These are phyloP conservation scores for Leishmania martiniquensis DNA, from an alignment of 208 protist genomes.

Conservation along the genomic window DNA sequence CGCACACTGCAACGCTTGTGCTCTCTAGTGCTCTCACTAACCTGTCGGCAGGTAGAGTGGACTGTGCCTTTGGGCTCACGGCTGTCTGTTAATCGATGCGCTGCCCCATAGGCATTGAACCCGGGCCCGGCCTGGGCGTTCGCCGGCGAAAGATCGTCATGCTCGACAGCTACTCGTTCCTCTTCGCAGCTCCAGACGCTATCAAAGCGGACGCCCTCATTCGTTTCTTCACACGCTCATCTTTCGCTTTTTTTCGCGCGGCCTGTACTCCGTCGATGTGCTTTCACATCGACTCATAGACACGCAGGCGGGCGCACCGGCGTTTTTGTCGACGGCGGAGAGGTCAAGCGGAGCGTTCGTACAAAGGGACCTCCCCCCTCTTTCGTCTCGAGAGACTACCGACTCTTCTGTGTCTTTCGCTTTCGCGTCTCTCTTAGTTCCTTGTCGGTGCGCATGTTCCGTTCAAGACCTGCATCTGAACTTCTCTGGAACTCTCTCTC, in stretches of 20 bases:
- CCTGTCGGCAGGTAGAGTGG: neutral
- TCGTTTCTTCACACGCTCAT: neutral
- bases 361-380: neutral
- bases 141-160: too few relatives aligned
- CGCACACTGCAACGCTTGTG: neutral
- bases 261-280: neutral
- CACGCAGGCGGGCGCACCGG: neutral
- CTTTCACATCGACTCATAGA: neutral
- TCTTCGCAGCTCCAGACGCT: too few relatives aligned
- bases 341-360: neutral
- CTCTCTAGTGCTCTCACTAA: neutral
- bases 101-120: too few relatives aligned
- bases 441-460: neutral
- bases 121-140: too few relatives aligned
- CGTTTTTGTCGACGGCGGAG: neutral
- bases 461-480: neutral
- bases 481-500: neutral
- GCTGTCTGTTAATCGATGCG: neutral
- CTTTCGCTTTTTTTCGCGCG: neutral
- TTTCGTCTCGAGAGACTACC: neutral
- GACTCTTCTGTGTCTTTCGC: neutral
- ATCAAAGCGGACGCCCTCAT: too few relatives aligned
- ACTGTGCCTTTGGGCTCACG: neutral
- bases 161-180: too few relatives aligned
- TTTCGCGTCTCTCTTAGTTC: neutral